phyloP scores from a whole-genome alignment of 768 basidiomycete species.

The Russula virescens region DNA sequence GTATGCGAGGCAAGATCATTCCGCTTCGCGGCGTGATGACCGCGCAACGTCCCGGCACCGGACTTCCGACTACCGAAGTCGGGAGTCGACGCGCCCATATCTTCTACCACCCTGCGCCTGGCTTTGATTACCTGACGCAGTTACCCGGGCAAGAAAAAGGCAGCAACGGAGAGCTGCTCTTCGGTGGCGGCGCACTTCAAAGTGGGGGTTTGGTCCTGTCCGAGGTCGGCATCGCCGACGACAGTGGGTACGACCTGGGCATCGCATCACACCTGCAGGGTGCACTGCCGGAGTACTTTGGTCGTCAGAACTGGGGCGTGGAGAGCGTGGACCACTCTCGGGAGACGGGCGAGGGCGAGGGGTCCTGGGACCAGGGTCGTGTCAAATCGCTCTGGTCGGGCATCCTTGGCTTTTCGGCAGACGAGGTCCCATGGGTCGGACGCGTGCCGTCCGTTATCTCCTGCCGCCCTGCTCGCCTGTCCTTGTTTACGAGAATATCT shows the following conservation, averaged over 20 bases:
- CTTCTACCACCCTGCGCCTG: conserved; percentile 43
- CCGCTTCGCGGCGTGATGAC: conserved; percentile 59
- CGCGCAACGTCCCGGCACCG: conserved; percentile 51
- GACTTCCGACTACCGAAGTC: conserved; percentile 26
- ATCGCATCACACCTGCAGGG: conserved; percentile 42
- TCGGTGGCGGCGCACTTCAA: conserved; percentile 54
- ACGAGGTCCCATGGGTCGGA: conserved; percentile 66
- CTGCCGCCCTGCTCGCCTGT: conserved; percentile 25
- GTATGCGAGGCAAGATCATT: conserved; percentile 55
- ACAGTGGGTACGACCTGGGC: conserved; percentile 34
- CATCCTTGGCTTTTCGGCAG: conserved; percentile 55
- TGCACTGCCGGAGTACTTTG: conserved; percentile 52
- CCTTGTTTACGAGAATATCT: conserved; percentile 3
- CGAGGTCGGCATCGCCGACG: conserved; percentile 32
- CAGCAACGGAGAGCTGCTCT: conserved; percentile 45
- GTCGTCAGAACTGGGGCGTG: conserved; percentile 38
- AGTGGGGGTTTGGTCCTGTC: conserved; percentile 28
- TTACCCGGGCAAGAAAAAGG: conserved; percentile 27
- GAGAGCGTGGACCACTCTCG: conserved; percentile 33
- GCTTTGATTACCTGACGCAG: conserved; percentile 68
- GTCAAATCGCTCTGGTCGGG: conserved; percentile 61
- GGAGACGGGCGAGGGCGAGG: conserved; percentile 21
- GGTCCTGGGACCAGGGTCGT: conserved; percentile 38
- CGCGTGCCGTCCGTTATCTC: conserved; percentile 48
- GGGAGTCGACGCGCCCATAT: conserved; percentile 50